A percentile compares a stretch with the other conserved stretches of the same genome.
Evolutionary conservation across 495 filamentous ascomycete species (phyloP).

Genomic region (Astrocystis sublimbata): DNA sequence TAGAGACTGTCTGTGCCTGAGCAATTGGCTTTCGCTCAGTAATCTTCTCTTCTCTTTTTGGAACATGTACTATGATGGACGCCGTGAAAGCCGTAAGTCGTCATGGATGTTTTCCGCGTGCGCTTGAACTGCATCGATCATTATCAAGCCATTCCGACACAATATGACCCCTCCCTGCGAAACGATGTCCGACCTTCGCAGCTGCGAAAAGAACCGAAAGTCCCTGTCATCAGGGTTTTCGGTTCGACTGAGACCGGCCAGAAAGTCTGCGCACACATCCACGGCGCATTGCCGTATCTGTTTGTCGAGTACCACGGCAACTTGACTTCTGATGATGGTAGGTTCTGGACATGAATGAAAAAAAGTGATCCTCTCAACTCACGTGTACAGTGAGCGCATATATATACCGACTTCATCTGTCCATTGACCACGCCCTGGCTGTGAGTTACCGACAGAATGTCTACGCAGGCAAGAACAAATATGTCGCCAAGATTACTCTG

Average conservation of each 20-base stretch:
- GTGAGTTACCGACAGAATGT: constrained; percentile 76
- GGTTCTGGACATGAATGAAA: constrained; percentile 7
- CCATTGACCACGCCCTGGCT: constrained; percentile 83
- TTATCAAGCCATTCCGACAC: constrained; percentile 76
- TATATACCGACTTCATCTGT: constrained; percentile 69
- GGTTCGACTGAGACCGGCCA: constrained; percentile 94
- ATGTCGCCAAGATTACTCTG: constrained; percentile 85
- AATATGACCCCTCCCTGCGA: constrained; percentile 79
- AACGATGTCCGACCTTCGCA: constrained; percentile 52
- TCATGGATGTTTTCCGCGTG: constrained; percentile 73
- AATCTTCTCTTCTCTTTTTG: background rate
- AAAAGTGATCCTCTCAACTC: background rate
- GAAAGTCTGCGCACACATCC: constrained; percentile 94
- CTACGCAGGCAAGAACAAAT: constrained; percentile 64
- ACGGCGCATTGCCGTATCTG: constrained; percentile 93
- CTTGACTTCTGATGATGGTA: constrained; percentile 66
- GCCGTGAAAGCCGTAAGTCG: constrained; percentile 26
- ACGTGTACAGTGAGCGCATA: constrained; percentile 62
- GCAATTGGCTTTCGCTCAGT: background rate
- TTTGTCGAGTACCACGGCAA: constrained; percentile 83
- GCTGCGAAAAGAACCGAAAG: constrained; percentile 61
- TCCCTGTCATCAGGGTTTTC: constrained; percentile 89
- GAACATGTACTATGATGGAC: constrained; percentile 10
- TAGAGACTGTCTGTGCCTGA: background rate
- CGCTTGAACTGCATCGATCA: constrained; percentile 94